Base-by-base conservation (phyloP, 768 basidiomycete species). In the Lactarius tabidus region DNA sequence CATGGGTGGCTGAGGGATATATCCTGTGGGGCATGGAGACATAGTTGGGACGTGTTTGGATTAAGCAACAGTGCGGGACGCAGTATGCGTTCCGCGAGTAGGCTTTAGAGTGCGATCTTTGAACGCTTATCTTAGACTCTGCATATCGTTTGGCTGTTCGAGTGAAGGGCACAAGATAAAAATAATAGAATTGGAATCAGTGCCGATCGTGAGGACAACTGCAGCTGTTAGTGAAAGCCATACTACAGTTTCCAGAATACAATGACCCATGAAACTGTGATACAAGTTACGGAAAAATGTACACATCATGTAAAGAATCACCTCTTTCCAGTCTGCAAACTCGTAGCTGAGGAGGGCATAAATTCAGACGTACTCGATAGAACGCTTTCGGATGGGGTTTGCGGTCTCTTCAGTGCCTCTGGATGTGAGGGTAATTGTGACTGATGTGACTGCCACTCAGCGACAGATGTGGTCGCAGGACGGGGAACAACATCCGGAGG, bases 1-100 rank as follows among this genome's bases (percentile, higher is more conserved):
- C 89, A 29, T 96, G 93, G 91, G 79, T 96, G 72, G 80, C 81
- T 57, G 87, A 89, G 26, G 91, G 90, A 43, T 93, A 89, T 69
- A 94, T 94, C 6, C 83, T 96, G 6, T 94, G 91, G 91, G 93
- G 94, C 29, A 91, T 92, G 76, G 92, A 95, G 74, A 82, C 82
- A 70, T 96, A 93, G 81, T 73, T 95, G 72, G 93, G 92, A 80
- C 78, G 12, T 89, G 88, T 26, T 75, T 95, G 60, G 81, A 96
- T 74, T 96, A 94, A 94, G 70, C 76, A 41, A 84, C 82, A 71
- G 84, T 90, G 66, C 72, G 71, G 59, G 57, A 69, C 36, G 48
- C 31, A 26, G 29, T 58, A 35, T 7, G 39, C 38, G 48, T 26
- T 20, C 39, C 57, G 31, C n/a, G 10, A 6, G 14, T 12, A 1